Evolutionary conservation across 2,329 filamentous ascomycete species (phyloP), one percentile per base, ranked within the genome.

Genomic region (Diaporthe aspalathi): DNA sequence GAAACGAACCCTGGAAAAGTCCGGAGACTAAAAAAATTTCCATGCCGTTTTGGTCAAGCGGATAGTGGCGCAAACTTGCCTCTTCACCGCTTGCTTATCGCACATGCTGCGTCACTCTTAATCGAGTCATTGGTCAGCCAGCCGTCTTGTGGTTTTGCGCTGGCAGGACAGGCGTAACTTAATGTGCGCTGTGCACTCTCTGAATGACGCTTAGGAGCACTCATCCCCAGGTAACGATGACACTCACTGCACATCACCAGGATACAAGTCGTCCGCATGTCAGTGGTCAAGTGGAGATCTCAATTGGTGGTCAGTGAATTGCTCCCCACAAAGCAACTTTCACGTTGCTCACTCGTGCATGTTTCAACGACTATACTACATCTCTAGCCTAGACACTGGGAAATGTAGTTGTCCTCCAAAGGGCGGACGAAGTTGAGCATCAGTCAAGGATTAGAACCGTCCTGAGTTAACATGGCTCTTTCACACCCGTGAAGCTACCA

Each of bases 51-150:
- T 47, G 60, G 60, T 38, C 60, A 50, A 65, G 60, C 60, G 60
- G 60, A 65, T 65, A 38, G 45, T 65, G 60, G 60, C 45, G 60
- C 35, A n/a, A 49, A 63, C 49, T 63, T 63, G 60, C 29, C 27
- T 49, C 29, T 50, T 65, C 60, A 65, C 60, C 60, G 60, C 60
- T 65, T 38, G 29, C 60, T 65, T 65, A 65, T 65, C 60, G 38
- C 17, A 50, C 22, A 35, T 22, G 14, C 29, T 50, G 14, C 60
- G 45, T 50, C 38, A 29, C 43, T 50, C n/a, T 29, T 1, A 50
- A 65, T 65, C 60, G 60, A 65, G 60, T 65, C 60, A 65, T 65
- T 65, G 29, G 60, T 65, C 43, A 35, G 27, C 60, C 60, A 45
- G 27, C 45, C 45, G 60, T 49, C 17, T 65, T 22, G 54, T 60